Conservation (phyloP, 805 yeast genomes). For the Candida peoriensis region DNA sequence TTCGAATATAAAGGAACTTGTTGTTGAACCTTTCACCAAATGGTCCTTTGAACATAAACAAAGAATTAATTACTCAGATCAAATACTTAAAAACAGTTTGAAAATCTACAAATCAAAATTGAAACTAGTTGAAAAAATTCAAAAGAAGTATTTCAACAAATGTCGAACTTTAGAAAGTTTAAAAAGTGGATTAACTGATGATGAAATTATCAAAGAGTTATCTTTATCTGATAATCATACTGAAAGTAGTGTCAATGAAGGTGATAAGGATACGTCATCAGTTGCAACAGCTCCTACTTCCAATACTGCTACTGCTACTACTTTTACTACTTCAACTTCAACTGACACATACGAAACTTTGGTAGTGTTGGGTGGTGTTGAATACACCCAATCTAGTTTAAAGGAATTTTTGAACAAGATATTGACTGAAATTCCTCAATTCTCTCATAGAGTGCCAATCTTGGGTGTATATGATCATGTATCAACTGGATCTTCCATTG, state of each 20-base stretch:
- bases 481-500: slow-evolving; percentile 55
- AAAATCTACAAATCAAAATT: slow-evolving; percentile 46
- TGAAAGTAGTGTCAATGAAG: slow-evolving; percentile 15
- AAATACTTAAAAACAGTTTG: slow-evolving; percentile 44
- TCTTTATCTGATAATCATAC: slow-evolving; percentile 13
- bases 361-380: slow-evolving; percentile 31
- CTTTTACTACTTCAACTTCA: background rate
- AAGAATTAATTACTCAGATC: slow-evolving; percentile 58
- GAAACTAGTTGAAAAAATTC: slow-evolving; percentile 46
- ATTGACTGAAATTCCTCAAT: slow-evolving; percentile 46
- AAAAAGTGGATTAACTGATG: slow-evolving; percentile 42
- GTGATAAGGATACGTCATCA: too few relatives aligned
- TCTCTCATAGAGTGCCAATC: slow-evolving; percentile 57
- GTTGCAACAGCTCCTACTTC: too few relatives aligned
- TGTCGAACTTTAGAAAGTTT: slow-evolving; percentile 71
- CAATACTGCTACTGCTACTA: background rate
- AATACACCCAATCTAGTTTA: slow-evolving; percentile 35
- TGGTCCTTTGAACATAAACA: slow-evolving; percentile 74
- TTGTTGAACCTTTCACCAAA: slow-evolving; percentile 62
- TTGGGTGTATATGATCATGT: slow-evolving; percentile 63
- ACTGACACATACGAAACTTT: slow-evolving; percentile 21
- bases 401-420: slow-evolving; percentile 37
- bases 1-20: slow-evolving; percentile 51
- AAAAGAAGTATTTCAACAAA: slow-evolving; percentile 69
- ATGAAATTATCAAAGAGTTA: slow-evolving; percentile 30